Evolutionary conservation across 2,329 filamentous ascomycete genomes (phyloP).

Genomic region (Coleophoma crateriformis): DNA sequence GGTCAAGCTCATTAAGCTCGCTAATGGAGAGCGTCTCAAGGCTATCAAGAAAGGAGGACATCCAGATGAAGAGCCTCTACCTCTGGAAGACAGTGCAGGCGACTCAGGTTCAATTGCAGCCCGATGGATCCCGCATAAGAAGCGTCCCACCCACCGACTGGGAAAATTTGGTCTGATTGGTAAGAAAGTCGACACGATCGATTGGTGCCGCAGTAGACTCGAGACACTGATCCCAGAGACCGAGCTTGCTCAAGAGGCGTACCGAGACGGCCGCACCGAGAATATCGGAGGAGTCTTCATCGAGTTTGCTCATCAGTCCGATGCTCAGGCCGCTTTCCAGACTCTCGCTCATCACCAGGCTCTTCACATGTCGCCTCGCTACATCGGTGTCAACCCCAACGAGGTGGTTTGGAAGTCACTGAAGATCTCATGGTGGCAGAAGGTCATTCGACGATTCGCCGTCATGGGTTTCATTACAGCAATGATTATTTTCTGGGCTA

Average conservation of each 20-base stretch:
- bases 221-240: conserved; percentile 69
- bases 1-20: conserved; percentile 74
- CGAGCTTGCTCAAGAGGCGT: conserved; percentile 60
- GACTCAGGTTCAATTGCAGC: conserved; percentile 68
- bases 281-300: conserved; percentile 70
- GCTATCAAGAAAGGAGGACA: conserved; percentile 53
- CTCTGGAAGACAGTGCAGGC: conserved; percentile 48
- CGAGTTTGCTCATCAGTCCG: conserved; percentile 77
- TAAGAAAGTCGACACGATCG: conserved; percentile 90
- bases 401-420: conserved; percentile 89
- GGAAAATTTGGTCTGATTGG: conserved; percentile 67
- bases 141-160: conserved; percentile 71
- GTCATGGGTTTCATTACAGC: conserved; percentile 68
- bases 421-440: conserved; percentile 80
- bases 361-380: conserved; percentile 76
- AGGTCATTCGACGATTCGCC: conserved; percentile 64
- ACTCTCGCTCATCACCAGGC: conserved; percentile 81
- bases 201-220: conserved; percentile 78
- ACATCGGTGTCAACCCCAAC: conserved; percentile 73
- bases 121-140: conserved; percentile 67
- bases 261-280: conserved; percentile 58
- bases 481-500: conserved; percentile 82
- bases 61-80: conserved; percentile 30
- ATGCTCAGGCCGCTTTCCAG: conserved; percentile 84
- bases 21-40: conserved; percentile 68